Conservation (phyloP, 345 rosid species). For the thale cress (Arabidopsis thaliana) region TAIR10.1 NC_003075.7:10443001-10443500, state of each 20-base stretch:
- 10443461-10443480: background rate
- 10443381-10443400: conserved; percentile 7
- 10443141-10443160: conserved; percentile 26
- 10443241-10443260: conserved; percentile 30
- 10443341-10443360: background rate
- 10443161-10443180: background rate
- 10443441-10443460: background rate
- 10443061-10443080: conserved; percentile 22
- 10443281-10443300: background rate
- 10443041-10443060: conserved; percentile 26
- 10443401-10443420: conserved; percentile 48
- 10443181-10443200: conserved; percentile 19
- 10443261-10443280: conserved; percentile 33
- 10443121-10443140: conserved; percentile 35
- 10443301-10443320: conserved; percentile 3
- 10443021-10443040: conserved; percentile 33
- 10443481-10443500: background rate
- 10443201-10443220: background rate
- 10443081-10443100: conserved; percentile 46
- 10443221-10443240: background rate
- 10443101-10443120: conserved; percentile 48
- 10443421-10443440: conserved; percentile 52
- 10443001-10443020: conserved; percentile 25
- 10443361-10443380: background rate
- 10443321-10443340: conserved; percentile 41